Evolutionary conservation across 2,329 filamentous ascomycete genomes (phyloP).

Genomic region (Corinectria fuckeliana): DNA sequence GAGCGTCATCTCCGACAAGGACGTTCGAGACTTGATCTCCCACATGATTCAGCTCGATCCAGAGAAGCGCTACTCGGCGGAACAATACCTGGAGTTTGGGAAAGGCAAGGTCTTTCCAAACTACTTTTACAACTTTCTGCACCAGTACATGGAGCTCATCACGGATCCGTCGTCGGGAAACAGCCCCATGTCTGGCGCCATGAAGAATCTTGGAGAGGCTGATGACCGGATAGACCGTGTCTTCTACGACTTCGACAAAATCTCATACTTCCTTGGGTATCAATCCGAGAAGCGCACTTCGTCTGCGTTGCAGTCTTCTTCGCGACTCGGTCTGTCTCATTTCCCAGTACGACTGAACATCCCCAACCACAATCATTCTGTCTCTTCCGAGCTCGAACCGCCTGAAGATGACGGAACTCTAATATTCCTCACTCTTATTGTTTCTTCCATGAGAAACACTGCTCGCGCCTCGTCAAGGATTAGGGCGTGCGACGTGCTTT

Average conservation of each 20-base stretch:
- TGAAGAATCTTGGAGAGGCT: conserved; percentile 79
- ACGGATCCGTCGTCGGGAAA: conserved; percentile 88
- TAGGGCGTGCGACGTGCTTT: conserved; percentile 86
- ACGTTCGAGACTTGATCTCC: conserved; percentile 85
- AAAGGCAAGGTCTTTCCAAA: conserved; percentile 90
- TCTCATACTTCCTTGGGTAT: conserved; percentile 90
- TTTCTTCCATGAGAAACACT: conserved; percentile 87
- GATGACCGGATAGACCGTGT: conserved; percentile 95
- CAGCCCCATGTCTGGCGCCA: conserved; percentile 69
- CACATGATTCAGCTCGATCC: conserved; percentile 98
- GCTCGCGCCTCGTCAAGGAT: conserved; percentile 86
- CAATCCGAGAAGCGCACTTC: conserved; percentile 55
- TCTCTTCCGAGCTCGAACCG: conserved; percentile 65
- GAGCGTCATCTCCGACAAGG: conserved; percentile 84
- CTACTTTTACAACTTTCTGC: conserved; percentile 97
- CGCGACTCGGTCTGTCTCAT: conserved; percentile 62
- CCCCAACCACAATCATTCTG: conserved; percentile 79
- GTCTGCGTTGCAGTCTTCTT: conserved; percentile 35
- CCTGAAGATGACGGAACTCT: conserved; percentile 86
- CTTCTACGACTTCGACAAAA: conserved; percentile 96
- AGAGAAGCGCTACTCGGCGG: conserved; percentile 87
- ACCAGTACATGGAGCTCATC: conserved; percentile 96
- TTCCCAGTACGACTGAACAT: conserved; percentile 88
- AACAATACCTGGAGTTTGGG: conserved; percentile 93
- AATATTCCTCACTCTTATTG: conserved; percentile 88